These are phyloP conservation scores for Grosmannia serpens DNA, from an alignment of 2,329 filamentous ascomycete species.

Conservation along the genomic window DNA sequence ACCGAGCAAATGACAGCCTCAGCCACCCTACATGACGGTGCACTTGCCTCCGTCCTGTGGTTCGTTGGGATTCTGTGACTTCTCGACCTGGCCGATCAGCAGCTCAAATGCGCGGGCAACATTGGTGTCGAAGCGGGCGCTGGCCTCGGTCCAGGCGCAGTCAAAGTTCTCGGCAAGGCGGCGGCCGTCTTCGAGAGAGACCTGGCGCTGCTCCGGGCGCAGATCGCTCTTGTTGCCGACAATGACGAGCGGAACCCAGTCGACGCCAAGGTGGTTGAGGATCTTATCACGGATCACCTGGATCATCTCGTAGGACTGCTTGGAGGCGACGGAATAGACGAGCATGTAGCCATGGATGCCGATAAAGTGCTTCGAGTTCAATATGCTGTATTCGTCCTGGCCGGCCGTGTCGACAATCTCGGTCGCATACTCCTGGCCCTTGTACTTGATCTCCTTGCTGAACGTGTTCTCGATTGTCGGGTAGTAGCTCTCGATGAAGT, in stretches of 20 bases:
- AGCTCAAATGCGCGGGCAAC: conserved; percentile 87
- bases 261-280: conserved; percentile 86
- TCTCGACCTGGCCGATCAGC: conserved; percentile 90
- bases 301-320: conserved; percentile 95
- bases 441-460: conserved; percentile 86
- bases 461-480: conserved; percentile 99
- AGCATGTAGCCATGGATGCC: conserved; percentile 98
- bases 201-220: conserved; percentile 83
- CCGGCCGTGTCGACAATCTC: conserved; percentile 98
- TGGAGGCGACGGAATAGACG: conserved; percentile 91
- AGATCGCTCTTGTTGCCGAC: conserved; percentile 97
- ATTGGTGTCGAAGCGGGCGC: conserved; percentile 88
- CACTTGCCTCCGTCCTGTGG: conserved; percentile 74
- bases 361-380: conserved; percentile 98
- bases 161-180: conserved; percentile 76
- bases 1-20: not conserved
- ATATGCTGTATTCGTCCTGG: conserved; percentile 97
- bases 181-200: conserved; percentile 74
- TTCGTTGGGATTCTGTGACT: conserved; percentile 81
- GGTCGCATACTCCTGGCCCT: conserved; percentile 84
- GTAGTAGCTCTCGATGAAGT: conserved; percentile 98
- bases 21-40: conserved; percentile 57
- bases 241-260: conserved; percentile 84
- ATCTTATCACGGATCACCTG: conserved; percentile 95
- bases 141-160: conserved; percentile 91